Base-by-base conservation (phyloP, 495 filamentous ascomycete genomes). In the Penicillium lagena region DNA sequence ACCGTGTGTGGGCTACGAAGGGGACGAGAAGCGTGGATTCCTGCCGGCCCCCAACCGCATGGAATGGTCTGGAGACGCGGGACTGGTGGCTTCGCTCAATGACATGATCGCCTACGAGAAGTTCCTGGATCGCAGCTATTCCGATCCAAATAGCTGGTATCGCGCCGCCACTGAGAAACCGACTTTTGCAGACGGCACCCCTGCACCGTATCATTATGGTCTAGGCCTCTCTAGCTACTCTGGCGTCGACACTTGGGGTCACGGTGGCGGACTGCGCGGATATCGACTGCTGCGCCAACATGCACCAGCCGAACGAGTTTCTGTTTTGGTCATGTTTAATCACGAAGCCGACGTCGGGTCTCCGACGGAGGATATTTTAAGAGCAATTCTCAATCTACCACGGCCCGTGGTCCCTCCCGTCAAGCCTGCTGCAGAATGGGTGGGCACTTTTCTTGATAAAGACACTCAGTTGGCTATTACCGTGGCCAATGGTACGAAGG, bases 81-180 rank as follows among this genome's bases (percentile, higher is more conserved):
- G 63, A 11, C 17, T 64, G 7, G 61, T 63, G 5, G 61, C 61
- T 38, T 63, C 63, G 12, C 57, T 67, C 1, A 37, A 37, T 11
- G 63, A 67, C 35, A 67, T 67, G 63, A 57, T 67, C 15, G 59
- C 59, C 10, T 67, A 56, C 13, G 63, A 67, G 40, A 54, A 55
- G 32, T 56, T 58, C 39, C 39, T 67, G 22, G 45, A 63, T 32
- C 34, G 34, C n/a, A 40, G 44, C 4, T 55, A 42, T 37, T 11
- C 43, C 7, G 54, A 60, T 40, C 42, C 52, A 9, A 9, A 45
- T 17, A 64, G 59, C 39, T 54, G 57, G 51, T 67, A 67, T 32
- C 44, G 43, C 7, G 43, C 35, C 11, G 46, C 51, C 17, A 43
- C 49, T 7, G 11, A 54, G 36, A 37, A 41, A 1, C 51, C 45